Conservation (phyloP, 345 rosid species). For the Arabidopsis suecica region DNA sequence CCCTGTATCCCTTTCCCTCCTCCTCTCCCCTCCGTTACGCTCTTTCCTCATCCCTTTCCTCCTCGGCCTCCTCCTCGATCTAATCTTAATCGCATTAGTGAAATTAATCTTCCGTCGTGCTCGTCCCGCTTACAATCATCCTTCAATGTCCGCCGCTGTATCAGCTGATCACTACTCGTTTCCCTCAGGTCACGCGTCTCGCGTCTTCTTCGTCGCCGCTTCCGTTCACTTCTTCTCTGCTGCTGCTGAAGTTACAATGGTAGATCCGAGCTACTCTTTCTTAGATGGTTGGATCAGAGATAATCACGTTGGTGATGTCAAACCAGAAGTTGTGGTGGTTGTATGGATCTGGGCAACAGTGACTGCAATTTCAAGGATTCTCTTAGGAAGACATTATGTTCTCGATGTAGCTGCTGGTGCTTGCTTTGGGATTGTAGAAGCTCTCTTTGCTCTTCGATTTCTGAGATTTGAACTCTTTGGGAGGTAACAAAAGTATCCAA, state of each 20-base stretch:
- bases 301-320: constrained; percentile 27
- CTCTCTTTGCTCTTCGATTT: constrained; percentile 58
- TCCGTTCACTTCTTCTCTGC: constrained; percentile 53
- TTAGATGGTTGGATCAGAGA: constrained; percentile 43
- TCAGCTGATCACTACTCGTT: constrained; percentile 80
- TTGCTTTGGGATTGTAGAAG: constrained; percentile 64
- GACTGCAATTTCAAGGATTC: constrained; percentile 75
- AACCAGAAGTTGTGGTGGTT: constrained; percentile 38
- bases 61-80: constrained; percentile 83
- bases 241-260: neutral
- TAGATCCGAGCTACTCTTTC: constrained; percentile 8
- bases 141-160: constrained; percentile 74
- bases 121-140: constrained; percentile 81
- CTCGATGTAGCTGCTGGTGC: constrained; percentile 76
- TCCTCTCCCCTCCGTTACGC: constrained; percentile 56
- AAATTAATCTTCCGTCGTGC: constrained; percentile 80
- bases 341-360: constrained; percentile 71
- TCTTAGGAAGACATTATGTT: constrained; percentile 81
- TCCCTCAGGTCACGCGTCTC: constrained; percentile 95
- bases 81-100: constrained; percentile 67
- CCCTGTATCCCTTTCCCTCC: constrained; percentile 69
- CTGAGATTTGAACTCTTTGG: constrained; percentile 43
- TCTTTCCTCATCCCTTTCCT: constrained; percentile 63
- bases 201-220: constrained; percentile 74
- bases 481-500: constrained; percentile 32